phyloP scores from a whole-genome alignment of 192 early-diverging fungal species.

The Pilaira anomala region DNA sequence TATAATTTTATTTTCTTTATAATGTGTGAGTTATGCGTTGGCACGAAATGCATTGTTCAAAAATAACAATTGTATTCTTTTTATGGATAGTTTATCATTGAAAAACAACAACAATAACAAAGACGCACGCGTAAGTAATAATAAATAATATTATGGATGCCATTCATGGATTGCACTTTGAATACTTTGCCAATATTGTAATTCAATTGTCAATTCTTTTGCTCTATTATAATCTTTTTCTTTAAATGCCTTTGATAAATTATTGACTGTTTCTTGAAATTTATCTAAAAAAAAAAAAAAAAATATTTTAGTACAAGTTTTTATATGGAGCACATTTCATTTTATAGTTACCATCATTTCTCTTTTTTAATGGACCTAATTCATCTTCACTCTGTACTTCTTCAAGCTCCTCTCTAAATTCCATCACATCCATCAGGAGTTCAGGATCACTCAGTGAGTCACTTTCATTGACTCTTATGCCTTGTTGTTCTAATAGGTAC shows the following conservation, averaged over 20 bases:
- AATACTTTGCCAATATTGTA: slow-evolving; percentile 79
- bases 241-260: slow-evolving; percentile 56
- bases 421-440: slow-evolving; percentile 84
- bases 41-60: no score
- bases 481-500: slow-evolving; percentile 70
- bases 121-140: neutral
- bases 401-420: slow-evolving; percentile 72
- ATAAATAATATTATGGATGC: slow-evolving; percentile 39
- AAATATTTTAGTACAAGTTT: no score
- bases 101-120: neutral
- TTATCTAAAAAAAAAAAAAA: no score
- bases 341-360: slow-evolving; percentile 62
- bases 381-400: slow-evolving; percentile 62
- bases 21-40: neutral
- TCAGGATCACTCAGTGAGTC: slow-evolving; percentile 62
- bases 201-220: slow-evolving; percentile 59
- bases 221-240: slow-evolving; percentile 50
- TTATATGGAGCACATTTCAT: no score
- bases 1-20: neutral
- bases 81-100: slow-evolving; percentile 3
- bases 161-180: slow-evolving; percentile 55
- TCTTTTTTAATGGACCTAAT: slow-evolving; percentile 51
- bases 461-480: slow-evolving; percentile 55
- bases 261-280: slow-evolving; percentile 22
- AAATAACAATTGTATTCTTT: neutral